Percentiles rank a stretch among this genome's conserved stretches.
Evolutionary conservation across 2,329 filamentous ascomycete species (phyloP).

Genomic region (Cucurbitaria berberidis): DNA sequence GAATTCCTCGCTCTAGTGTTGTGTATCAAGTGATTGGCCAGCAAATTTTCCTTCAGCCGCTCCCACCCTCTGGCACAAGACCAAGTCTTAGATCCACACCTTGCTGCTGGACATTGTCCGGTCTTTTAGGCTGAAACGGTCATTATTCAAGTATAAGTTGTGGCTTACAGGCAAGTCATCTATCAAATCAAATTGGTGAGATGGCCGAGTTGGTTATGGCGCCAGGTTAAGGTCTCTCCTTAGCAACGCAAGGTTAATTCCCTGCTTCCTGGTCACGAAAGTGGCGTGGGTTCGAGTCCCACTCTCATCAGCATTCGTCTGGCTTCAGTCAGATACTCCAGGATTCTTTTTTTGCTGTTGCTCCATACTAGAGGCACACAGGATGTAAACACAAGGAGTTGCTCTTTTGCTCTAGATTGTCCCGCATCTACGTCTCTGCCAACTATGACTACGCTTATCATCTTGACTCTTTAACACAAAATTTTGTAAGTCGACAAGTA

Average conservation of each 20-base stretch:
- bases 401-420: too few relatives aligned
- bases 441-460: too few relatives aligned
- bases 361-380: too few relatives aligned
- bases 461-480: too few relatives aligned
- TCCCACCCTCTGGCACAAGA: not conserved
- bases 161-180: not conserved
- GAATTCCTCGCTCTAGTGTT: not conserved
- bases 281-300: conserved; percentile 41
- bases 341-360: conserved; percentile 27
- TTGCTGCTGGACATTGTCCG: not conserved
- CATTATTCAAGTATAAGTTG: too few relatives aligned
- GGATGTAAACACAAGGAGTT: too few relatives aligned
- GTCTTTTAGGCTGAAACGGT: too few relatives aligned
- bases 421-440: too few relatives aligned
- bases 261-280: conserved; percentile 47
- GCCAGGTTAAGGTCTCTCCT: conserved; percentile 43
- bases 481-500: too few relatives aligned
- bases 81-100: not conserved
- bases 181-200: conserved; percentile 30
- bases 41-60: not conserved
- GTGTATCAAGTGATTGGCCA: not conserved
- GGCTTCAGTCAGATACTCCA: conserved; percentile 20
- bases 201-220: conserved; percentile 48
- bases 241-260: not conserved
- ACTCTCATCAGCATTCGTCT: conserved; percentile 48